These are phyloP conservation scores for Sungouiozyma ichnusensis DNA, from an alignment of 805 yeast species.

Conservation along the genomic window DNA sequence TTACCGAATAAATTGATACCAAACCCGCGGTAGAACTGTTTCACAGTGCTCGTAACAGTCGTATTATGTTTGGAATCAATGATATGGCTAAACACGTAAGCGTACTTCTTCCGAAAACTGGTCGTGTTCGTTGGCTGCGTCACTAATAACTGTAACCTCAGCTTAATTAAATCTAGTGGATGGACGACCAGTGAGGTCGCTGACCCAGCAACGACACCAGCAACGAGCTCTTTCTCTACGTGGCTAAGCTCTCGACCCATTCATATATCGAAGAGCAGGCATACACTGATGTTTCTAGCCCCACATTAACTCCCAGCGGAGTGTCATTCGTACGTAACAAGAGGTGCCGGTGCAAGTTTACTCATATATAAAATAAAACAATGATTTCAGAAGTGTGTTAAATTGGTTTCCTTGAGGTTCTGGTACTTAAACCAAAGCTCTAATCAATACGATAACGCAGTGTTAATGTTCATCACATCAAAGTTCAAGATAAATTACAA, in stretches of 20 bases:
- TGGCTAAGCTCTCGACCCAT: background rate
- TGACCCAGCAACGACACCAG: conserved; percentile 77
- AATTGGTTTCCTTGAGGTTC: conserved; percentile 8
- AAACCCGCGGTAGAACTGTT: conserved; percentile 59
- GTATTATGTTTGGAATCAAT: background rate
- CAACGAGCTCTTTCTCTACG: conserved; percentile 41
- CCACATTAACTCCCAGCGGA: too few relatives aligned
- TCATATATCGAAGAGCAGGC: background rate
- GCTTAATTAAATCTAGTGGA: conserved; percentile 80
- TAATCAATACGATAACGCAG: conserved; percentile 31
- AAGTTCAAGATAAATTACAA: background rate
- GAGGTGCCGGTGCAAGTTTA: too few relatives aligned
- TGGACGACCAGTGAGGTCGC: conserved; percentile 73
- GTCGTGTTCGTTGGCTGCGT: conserved; percentile 3
- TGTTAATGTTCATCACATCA: conserved; percentile 15
- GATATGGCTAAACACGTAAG: background rate
- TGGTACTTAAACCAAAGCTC: conserved; percentile 8
- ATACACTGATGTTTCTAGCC: background rate
- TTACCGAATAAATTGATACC: conserved; percentile 76
- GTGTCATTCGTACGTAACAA: too few relatives aligned
- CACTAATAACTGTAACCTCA: conserved; percentile 60
- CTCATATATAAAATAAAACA: too few relatives aligned
- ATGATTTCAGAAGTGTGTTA: conserved; percentile 7
- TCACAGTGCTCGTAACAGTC: conserved; percentile 8
- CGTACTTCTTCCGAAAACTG: background rate